A percentile compares a stretch with the other conserved stretches of the same genome.
phyloP scores from a whole-genome alignment of 2,329 filamentous ascomycete species.

The Xylaria sp. region DNA sequence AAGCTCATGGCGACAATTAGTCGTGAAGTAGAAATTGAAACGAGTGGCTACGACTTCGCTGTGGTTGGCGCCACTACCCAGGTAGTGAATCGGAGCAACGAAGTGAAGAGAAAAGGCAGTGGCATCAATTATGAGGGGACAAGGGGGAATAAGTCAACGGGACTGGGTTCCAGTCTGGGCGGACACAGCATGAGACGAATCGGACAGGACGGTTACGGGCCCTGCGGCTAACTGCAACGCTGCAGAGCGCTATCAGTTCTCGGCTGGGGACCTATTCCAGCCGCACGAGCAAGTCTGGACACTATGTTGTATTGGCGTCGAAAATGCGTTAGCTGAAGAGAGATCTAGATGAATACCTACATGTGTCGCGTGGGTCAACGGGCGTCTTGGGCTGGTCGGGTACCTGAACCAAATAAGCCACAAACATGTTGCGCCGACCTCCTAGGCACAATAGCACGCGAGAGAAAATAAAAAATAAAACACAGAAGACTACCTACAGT shows the following conservation, averaged over 20 bases:
- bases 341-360: slow-evolving; percentile 27
- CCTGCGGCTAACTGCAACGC: slow-evolving; percentile 33
- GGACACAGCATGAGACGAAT: slow-evolving; percentile 18
- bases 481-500: neutral
- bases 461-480: neutral
- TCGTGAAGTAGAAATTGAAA: slow-evolving; percentile 28
- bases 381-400: slow-evolving; percentile 8
- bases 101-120: slow-evolving; percentile 17
- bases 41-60: slow-evolving; percentile 28
- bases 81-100: slow-evolving; percentile 11
- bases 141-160: slow-evolving; percentile 18
- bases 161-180: slow-evolving; percentile 24
- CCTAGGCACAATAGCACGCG: neutral
- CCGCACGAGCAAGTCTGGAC: slow-evolving; percentile 28
- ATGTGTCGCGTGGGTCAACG: slow-evolving; percentile 31
- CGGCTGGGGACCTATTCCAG: slow-evolving; percentile 31
- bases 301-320: slow-evolving; percentile 31
- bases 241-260: slow-evolving; percentile 37
- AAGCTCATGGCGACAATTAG: slow-evolving; percentile 44
- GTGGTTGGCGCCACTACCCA: slow-evolving; percentile 15
- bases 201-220: slow-evolving; percentile 33
- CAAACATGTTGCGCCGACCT: slow-evolving; percentile 8
- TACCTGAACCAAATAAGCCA: slow-evolving; percentile 15
- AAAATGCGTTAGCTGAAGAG: slow-evolving; percentile 33
- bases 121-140: slow-evolving; percentile 20